These are phyloP conservation scores for Aspergillus puulaauensis DNA, from an alignment of 2,329 filamentous ascomycete genomes.

Conservation along the genomic window DNA sequence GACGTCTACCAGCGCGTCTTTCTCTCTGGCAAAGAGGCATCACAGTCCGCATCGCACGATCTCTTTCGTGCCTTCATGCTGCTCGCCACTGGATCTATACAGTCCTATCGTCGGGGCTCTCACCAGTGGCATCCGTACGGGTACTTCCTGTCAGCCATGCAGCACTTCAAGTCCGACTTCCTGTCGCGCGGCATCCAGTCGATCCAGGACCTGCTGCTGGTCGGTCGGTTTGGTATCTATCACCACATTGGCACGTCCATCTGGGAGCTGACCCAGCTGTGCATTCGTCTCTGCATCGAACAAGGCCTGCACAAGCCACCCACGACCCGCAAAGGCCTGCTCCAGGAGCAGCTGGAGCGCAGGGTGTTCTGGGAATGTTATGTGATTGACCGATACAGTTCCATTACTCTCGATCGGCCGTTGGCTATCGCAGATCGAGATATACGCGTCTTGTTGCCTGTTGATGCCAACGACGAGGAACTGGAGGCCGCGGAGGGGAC, in stretches of 20 bases:
- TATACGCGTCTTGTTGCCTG: slow-evolving; percentile 39
- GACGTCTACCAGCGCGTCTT: slow-evolving; percentile 22
- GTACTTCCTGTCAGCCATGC: slow-evolving; percentile 41
- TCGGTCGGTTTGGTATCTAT: slow-evolving; percentile 46
- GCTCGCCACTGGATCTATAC: slow-evolving; percentile 38
- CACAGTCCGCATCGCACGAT: slow-evolving; percentile 25
- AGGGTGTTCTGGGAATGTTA: slow-evolving; percentile 49
- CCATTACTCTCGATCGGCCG: slow-evolving; percentile 42
- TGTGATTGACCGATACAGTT: slow-evolving; percentile 47
- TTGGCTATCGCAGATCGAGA: slow-evolving; percentile 44
- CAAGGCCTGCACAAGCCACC: slow-evolving; percentile 32
- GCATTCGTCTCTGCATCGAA: slow-evolving; percentile 44
- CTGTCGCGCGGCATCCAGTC: slow-evolving; percentile 34
- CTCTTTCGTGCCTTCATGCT: slow-evolving; percentile 40
- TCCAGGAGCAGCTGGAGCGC: slow-evolving; percentile 39
- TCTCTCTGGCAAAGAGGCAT: neutral
- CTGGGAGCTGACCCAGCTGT: slow-evolving; percentile 44
- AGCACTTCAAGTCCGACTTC: slow-evolving; percentile 29
- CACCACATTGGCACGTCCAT: slow-evolving; percentile 44
- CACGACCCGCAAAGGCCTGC: slow-evolving; percentile 8
- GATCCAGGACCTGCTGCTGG: slow-evolving; percentile 42
- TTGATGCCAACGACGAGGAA: slow-evolving; percentile 36
- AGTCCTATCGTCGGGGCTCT: slow-evolving; percentile 31
- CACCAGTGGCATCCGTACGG: slow-evolving; percentile 40
- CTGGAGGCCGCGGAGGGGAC: slow-evolving; percentile 20